Base-by-base conservation (phyloP, 2,329 filamentous ascomycete genomes). In the Raffaelea albimanens region DNA sequence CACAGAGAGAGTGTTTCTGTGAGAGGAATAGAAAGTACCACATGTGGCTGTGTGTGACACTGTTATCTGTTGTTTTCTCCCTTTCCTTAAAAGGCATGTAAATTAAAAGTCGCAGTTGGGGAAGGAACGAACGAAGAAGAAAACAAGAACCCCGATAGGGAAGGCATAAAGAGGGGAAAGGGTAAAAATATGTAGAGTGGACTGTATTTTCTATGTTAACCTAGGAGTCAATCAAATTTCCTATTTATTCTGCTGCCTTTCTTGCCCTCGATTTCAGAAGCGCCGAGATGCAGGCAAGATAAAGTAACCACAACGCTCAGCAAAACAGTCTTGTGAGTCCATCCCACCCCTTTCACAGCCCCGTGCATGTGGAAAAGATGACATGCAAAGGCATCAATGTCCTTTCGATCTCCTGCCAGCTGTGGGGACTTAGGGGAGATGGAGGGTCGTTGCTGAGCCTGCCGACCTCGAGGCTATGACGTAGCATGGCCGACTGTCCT, bases 161-260 rank as follows among this genome's bases (percentile, higher is more conserved):
- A 29, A 29, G 25, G 25, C 25, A 45, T 29, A 29, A 33, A 44
- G 33, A 11, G 21, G 20, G 19, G 19, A 42, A 50, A 23, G 48
- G 52, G 52, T 42, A 52, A 47, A 47, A 29, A 33, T 39, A 42
- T 33, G 46, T 50, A 48, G 50, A 46, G 16, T 38, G 34, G 19
- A 40, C 44, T 49, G 43, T 31, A 34, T 49, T 44, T 38, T n/a
- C 13, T 38, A 38, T 40, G 21, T 34, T 29, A 29, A 11, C 20
- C 38, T 33, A 36, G 42, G 42, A 40, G 25, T 29, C 25, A 29
- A 29, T 29, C 25, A 29, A 29, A 7, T 29, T 29, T 13, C 13
- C 13, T 29, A 13, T 29, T 29, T 13, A 29, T 29, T 29, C 7
- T 7, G 7, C 25, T 29, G 7, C 13, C 13, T 7, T 7, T 29